Base-by-base conservation (phyloP, 768 basidiomycete species). In the Gloeopeniophorella convolvens region DNA sequence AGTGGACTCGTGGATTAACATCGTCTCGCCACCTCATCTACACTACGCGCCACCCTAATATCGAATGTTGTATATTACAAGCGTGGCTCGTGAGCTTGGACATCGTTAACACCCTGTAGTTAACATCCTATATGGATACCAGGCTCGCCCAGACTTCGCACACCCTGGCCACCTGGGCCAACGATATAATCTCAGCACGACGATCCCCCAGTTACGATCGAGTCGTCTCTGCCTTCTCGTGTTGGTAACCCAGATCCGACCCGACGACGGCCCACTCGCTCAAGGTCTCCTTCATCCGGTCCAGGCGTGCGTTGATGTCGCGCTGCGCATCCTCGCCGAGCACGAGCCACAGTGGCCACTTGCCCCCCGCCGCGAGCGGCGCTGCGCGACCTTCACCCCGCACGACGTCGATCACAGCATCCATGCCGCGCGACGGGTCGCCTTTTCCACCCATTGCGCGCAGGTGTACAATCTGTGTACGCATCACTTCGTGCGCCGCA, bases 361-460 rank as follows among this genome's bases (percentile, higher is more conserved):
- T 15, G 10, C 24, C n/a, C 15, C 33, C 44, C n/a, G 12, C 16
- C 37, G 11, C 23, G 3, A 39, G 11, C 37, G 16, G 12, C 23
- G 15, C 27, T n/a, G 51, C 58, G n/a, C 30, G 15, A 8, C 58
- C 55, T 27, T 59, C 55, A 10, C 58, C 58, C 16, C 42, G 39
- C 11, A 59, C 58, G 20, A 59, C 55, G 33, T 57, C 55, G 10
- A 55, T 51, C 26, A 59, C 48, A 2, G 43, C 44, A 16, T 50
- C 42, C 26, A 48, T 55, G 4, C 50, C 55, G 15, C 42, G 39
- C 39, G 40, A 21, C n/a, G 55, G 58, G 28, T 59, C 58, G 3
- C 58, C 58, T 16, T 42, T 30, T 4, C 15, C 23, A 3, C 27
- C 20, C n/a, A 20, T 16, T 13, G 6, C 26, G 13, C 26, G 16